Evolutionary conservation across 2,329 filamentous ascomycete genomes (phyloP), one percentile per base, ranked within the genome.

Genomic region (Cordyceps farinosa): DNA sequence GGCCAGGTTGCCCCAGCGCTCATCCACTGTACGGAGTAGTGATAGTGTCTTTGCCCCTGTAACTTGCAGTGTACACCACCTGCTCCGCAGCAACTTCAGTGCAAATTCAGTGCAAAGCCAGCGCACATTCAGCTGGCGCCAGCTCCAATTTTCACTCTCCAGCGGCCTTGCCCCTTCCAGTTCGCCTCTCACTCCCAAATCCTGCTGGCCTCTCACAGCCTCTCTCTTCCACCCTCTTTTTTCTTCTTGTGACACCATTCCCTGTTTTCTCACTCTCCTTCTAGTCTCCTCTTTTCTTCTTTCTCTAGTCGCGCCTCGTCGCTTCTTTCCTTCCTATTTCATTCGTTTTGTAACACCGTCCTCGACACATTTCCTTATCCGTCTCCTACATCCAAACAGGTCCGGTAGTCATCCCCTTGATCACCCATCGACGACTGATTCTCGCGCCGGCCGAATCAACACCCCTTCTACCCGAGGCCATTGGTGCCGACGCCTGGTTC

Each of bases 201-300:
- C 36, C 11, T 32, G 34, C 29, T 44, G 36, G 13, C 58, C n/a
- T 48, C 52, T 36, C 45, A 51, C 47, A 34, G 36, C 48, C 48
- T 54, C 40, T 51, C 27, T 48, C n/a, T n/a, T 47, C 29, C 30
- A 42, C 13, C 59, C 36, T 54, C 59, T 55, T 55, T 61, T 34
- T 55, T 57, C 64, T 50, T 61, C 42, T 52, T 42, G 51, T 48
- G 29, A 47, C 59, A 61, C 40, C 42, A 61, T 54, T 57, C 36
- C 52, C 53, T 57, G 22, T 54, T 57, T 57, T 54, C 38, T 52
- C 50, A 34, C 47, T 51, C 32, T 64, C 32, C 30, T 54, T 63
- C 52, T 45, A 27, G 36, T 38, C n/a, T 38, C 22, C 44, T 52
- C 51, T 51, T 63, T 38, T 59, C 40, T 40, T 61, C 36, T 27